Evolutionary conservation across 345 rosid species (phyloP).

Genomic region (Cardamine occulta): DNA sequence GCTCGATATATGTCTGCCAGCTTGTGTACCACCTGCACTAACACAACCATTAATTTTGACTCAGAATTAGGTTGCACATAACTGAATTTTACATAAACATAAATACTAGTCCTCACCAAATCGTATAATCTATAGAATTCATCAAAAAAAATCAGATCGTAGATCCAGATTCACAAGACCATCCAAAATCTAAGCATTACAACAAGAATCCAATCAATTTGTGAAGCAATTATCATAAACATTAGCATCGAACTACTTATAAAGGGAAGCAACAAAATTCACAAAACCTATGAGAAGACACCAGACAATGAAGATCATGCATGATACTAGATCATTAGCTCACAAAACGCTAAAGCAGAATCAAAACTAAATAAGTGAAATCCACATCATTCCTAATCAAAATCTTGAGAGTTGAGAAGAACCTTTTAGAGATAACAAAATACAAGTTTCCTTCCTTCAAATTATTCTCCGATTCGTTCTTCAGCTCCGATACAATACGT

Average conservation of each 20-base stretch:
- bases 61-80: background rate
- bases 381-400: background rate
- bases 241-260: background rate
- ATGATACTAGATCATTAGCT: constrained; percentile 13
- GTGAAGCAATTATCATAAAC: background rate
- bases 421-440: constrained; percentile 77
- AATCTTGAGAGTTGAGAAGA: background rate
- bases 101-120: background rate
- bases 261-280: background rate
- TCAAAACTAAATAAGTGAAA: constrained; percentile 4
- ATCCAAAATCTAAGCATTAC: background rate
- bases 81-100: background rate
- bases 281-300: background rate
- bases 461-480: constrained; percentile 56
- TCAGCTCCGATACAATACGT: constrained; percentile 63
- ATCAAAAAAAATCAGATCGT: background rate
- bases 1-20: constrained; percentile 81
- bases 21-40: constrained; percentile 70
- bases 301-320: background rate
- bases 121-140: background rate
- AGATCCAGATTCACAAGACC: background rate
- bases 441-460: constrained; percentile 79
- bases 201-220: constrained; percentile 9
- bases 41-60: background rate
- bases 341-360: constrained; percentile 18